phyloP scores from a whole-genome alignment of 306 rosid genomes.

The Casuarina equisetifolia region DNA sequence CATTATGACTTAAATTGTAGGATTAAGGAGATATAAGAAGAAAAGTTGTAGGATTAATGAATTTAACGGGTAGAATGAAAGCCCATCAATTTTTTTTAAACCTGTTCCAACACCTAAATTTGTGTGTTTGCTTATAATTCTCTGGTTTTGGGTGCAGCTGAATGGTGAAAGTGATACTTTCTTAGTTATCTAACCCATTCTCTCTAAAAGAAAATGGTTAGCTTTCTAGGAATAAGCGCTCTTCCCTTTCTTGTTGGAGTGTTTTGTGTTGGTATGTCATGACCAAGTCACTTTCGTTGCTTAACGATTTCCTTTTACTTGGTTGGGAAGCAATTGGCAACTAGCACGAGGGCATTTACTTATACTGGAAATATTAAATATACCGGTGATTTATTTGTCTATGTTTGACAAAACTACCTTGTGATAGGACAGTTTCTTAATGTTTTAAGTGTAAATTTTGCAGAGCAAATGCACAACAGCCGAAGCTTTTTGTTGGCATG shows the following conservation, averaged over 20 bases:
- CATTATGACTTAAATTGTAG: too few relatives aligned
- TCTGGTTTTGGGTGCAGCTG: background rate
- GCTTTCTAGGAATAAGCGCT: background rate
- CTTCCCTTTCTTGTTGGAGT: background rate
- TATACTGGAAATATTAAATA: background rate
- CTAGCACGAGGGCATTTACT: too few relatives aligned
- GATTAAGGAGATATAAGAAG: too few relatives aligned
- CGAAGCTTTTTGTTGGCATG: slow-evolving; percentile 68
- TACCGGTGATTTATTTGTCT: background rate
- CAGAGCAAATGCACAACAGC: slow-evolving; percentile 67
- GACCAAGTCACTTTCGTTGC: background rate
- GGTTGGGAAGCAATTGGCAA: background rate
- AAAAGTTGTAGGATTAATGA: too few relatives aligned
- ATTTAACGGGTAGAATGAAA: background rate
- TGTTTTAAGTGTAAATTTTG: background rate
- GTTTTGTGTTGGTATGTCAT: background rate
- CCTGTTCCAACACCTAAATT: background rate
- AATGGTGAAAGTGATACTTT: background rate
- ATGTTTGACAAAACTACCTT: background rate
- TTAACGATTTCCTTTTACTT: background rate
- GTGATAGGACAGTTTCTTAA: background rate
- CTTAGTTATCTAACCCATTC: background rate
- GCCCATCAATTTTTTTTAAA: background rate
- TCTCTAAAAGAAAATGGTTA: background rate
- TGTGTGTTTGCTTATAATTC: background rate